phyloP scores from a whole-genome alignment of 129 eudicot species.

The Apium graveolens region DNA sequence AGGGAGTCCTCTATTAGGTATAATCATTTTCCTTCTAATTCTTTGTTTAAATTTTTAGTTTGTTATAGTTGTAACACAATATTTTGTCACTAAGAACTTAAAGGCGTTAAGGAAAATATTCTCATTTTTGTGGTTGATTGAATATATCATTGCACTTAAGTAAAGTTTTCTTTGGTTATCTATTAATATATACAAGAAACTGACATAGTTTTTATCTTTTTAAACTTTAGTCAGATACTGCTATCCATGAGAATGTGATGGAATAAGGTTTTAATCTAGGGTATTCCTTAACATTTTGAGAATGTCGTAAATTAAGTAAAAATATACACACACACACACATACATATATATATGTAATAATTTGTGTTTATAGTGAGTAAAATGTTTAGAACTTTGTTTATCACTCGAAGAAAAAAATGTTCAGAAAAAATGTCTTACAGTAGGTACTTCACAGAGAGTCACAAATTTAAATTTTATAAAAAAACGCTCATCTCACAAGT shows the following conservation, averaged over 20 bases:
- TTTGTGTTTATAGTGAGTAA: not conserved
- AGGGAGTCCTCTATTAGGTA: conserved; percentile 94
- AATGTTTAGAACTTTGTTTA: not conserved
- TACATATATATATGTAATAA: too few relatives aligned
- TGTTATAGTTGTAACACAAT: not conserved
- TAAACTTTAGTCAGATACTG: not conserved
- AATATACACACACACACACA: too few relatives aligned
- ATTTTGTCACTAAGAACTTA: not conserved
- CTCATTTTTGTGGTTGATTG: not conserved
- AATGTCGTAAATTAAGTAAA: too few relatives aligned
- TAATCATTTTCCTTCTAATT: not conserved
- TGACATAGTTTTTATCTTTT: not conserved
- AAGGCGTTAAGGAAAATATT: not conserved
- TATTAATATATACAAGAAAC: not conserved
- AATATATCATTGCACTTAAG: not conserved
- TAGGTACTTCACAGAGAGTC: not conserved
- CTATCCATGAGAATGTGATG: not conserved
- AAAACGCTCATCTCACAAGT: not conserved
- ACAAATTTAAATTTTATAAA: not conserved
- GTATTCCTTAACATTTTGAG: not conserved
- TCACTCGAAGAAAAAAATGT: not conserved
- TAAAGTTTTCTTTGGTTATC: not conserved
- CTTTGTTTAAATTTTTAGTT: not conserved
- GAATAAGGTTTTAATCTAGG: not conserved
- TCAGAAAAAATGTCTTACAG: not conserved